Percentiles rank a stretch among this genome's conserved stretches.
Evolutionary conservation across 2,329 filamentous ascomycete species (phyloP).

Genomic region (Fusarium luffae): DNA sequence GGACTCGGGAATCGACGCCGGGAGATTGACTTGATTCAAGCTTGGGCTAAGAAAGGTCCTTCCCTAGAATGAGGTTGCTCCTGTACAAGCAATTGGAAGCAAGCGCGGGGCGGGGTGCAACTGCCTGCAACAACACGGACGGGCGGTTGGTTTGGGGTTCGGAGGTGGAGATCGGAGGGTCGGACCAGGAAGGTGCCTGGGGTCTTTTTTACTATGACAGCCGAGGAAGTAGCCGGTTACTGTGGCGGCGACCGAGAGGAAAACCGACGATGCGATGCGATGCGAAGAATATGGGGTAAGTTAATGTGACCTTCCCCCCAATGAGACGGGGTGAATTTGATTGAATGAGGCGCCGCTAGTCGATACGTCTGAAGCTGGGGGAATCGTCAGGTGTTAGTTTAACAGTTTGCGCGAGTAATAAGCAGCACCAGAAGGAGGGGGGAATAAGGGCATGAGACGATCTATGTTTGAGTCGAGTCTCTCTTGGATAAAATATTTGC

Average conservation of each 20-base stretch:
- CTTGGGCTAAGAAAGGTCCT: conserved; percentile 12
- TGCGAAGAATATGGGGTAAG: conserved; percentile 36
- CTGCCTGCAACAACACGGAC: conserved; percentile 15
- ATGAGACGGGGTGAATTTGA: conserved; percentile 46
- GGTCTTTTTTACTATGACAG: conserved; percentile 25
- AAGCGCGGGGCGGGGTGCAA: conserved; percentile 32
- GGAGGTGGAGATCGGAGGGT: conserved; percentile 27
- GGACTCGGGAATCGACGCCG: conserved; percentile 42
- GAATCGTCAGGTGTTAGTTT: conserved; percentile 30
- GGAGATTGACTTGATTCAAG: conserved; percentile 16
- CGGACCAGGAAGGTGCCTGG: conserved; percentile 29
- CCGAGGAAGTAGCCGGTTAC: conserved; percentile 46
- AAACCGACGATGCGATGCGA: conserved; percentile 43
- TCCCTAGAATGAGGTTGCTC: conserved; percentile 1
- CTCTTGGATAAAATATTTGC: conserved; percentile 5
- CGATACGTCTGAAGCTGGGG: conserved; percentile 37
- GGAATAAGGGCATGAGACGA: conserved; percentile 29
- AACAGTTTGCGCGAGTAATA: conserved; percentile 22
- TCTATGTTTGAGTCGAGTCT: conserved; percentile 19
- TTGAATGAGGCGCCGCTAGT: conserved; percentile 40
- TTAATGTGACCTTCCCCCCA: conserved; percentile 37
- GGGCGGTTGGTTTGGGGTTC: conserved; percentile 34
- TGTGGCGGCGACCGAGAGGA: conserved; percentile 44
- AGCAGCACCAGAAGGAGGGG: conserved; percentile 15
- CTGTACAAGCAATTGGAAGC: conserved; percentile 1